These are phyloP conservation scores for Dunaliella primolecta DNA, from an alignment of 139 green algal genomes.

Conservation along the genomic window DNA sequence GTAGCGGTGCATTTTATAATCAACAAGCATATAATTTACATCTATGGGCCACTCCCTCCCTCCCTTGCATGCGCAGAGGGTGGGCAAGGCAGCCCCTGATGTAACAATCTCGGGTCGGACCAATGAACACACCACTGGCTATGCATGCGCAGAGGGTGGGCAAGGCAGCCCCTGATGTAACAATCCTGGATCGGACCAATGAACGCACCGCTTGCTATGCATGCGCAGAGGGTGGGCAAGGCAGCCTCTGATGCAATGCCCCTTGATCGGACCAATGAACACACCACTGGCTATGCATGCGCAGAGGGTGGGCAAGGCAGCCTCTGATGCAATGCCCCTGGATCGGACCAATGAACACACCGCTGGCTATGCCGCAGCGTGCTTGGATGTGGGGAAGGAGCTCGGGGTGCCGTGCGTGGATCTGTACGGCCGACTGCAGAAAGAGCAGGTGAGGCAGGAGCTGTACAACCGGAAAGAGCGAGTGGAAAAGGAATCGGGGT, in stretches of 20 bases:
- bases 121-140: no score
- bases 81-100: constrained; percentile 19
- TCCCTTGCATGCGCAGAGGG: no score
- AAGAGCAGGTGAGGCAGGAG: constrained; percentile 29
- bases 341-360: constrained; percentile 42
- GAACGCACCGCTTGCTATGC: no score
- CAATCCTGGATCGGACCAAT: no score
- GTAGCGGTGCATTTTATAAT: no score
- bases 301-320: constrained; percentile 27
- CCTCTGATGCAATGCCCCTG: constrained; percentile 11
- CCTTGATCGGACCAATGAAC: no score
- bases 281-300: no score
- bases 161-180: constrained; percentile 10
- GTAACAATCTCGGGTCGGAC: no score
- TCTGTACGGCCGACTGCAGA: constrained; percentile 61
- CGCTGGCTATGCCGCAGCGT: constrained; percentile 55
- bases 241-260: no score
- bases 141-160: constrained; percentile 30
- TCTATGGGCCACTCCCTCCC: no score
- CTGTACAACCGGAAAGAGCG: no score
- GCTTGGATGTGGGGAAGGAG: constrained; percentile 34
- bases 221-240: constrained; percentile 29
- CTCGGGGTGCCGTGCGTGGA: constrained; percentile 61
- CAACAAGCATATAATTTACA: no score
- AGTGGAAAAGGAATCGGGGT: constrained; percentile 37